Base-by-base conservation (phyloP, 192 early-diverging fungal species). In the Globomyces pollinis-pini region DNA sequence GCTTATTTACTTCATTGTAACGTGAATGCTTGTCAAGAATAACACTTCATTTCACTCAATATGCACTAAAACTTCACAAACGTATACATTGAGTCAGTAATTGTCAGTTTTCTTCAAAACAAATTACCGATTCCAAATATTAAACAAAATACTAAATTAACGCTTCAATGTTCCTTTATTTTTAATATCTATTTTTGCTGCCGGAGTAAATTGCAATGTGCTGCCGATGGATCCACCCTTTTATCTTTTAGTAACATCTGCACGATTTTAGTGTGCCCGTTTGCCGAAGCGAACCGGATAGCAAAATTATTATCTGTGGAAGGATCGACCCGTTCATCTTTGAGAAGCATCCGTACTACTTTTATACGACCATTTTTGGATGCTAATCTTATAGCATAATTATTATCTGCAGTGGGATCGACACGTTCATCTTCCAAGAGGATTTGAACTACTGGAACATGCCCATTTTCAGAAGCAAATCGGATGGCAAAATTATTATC, bases 351-450 rank as follows among this genome's bases (percentile, higher is more conserved):
- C 21, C 28, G 44, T 5, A 47, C 44, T 2, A 47, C 44, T 26
- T 47, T 24, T 24, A 47, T 11, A 24, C 28, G 44, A 9, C 44
- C 44, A 26, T 47, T 47, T 11, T 24, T 29, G 8, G 44, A 26
- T 9, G 44, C 44, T 24, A 47, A 13, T 39, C 6, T 36, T 47
- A 28, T 11, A 26, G 6, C 29, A 24, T 8, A 36, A 55, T 38
- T 41, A 41, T 29, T 31, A 21, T 41, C 31, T 9, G 24, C 52
- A 6, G 49, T 18, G 8, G 64, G 59, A 65, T 65, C 59, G 23
- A 67, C 65, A 30, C 65, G 33, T 2, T 11, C 18, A 24, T 62
- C 58, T n/a, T 38, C 26, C 11, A 67, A 41, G 13, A 67, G 36
- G 3, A 26, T 39, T 49, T 20, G 38, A 15, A 67, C 65, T 11